Base-by-base conservation (phyloP, 805 yeast genomes). In the Komagataella populi region DNA sequence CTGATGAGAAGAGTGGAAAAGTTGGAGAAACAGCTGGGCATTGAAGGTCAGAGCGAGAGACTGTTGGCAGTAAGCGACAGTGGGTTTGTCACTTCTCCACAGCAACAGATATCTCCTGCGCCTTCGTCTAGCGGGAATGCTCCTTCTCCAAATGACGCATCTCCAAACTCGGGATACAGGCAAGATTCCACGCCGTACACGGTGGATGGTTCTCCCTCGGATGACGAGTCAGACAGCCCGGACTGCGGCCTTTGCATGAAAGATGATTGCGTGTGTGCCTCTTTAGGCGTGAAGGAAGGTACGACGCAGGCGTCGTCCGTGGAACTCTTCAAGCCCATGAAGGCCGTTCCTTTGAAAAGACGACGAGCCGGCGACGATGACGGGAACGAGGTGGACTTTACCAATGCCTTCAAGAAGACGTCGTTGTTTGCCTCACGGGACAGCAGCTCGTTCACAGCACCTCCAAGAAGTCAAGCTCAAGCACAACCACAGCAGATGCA, bases 211-310 rank as follows among this genome's bases (percentile, higher is more conserved):
- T 30, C 39, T 10, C 10, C 14, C 14, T 30, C 39, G 39, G 39
- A 30, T 10, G 39, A n/a, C n/a, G 39, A 14, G 14, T 30, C 39
- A 30, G 39, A 30, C 39, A 10, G 39, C 4, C 39, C 39, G 14
- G 39, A 30, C 52, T 84, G 90, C 62, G 84, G 81, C 2, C 77
- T 80, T n/a, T 84, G 90, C 61, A 63, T 70, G 46, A 81, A 81
- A 60, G 88, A 82, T 49, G 81, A 75, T 52, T 84, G 90, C 60
- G 63, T 83, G 12, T 84, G 90, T 62, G 88, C 75, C 54, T 63
- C 64, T 44, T 74, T 67, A 7, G 81, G 81, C 2, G 58, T 76
- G 49, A 72, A 70, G 51, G 61, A 59, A 4, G 14, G 39, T 30
- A 10, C 39, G 39, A 30, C 14, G 39, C 39, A 30, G 39, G 39